Conservation (phyloP, 2,329 filamentous ascomycete genomes). For the Venturia effusa region DNA sequence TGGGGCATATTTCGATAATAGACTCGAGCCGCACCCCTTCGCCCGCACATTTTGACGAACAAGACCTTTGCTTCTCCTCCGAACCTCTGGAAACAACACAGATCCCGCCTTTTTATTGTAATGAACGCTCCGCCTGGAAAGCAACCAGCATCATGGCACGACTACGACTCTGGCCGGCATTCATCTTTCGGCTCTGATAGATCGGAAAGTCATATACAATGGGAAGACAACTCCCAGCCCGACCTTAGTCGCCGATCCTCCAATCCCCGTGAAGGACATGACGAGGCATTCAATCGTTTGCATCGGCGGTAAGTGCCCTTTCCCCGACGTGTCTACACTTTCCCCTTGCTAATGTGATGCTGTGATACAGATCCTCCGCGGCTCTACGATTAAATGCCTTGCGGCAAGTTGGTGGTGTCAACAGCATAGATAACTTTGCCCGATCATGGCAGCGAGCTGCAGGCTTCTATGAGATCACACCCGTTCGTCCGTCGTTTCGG, state of each 20-base stretch:
- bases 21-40: not conserved
- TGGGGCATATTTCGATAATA: conserved; percentile 1
- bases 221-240: conserved; percentile 21
- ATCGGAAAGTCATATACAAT: conserved; percentile 25
- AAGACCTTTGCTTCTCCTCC: not conserved
- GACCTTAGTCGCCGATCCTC: conserved; percentile 12
- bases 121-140: conserved; percentile 27
- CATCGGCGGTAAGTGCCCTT: conserved; percentile 16
- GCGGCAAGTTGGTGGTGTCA: conserved; percentile 74
- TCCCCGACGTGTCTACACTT: not conserved
- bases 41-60: not conserved
- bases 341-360: conserved; percentile 13
- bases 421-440: conserved; percentile 89
- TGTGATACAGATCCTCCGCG: conserved; percentile 31
- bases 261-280: conserved; percentile 11
- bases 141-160: conserved; percentile 35
- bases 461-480: conserved; percentile 77
- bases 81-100: not conserved
- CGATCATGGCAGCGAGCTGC: conserved; percentile 87
- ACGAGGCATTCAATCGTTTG: conserved; percentile 14
- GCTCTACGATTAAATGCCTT: conserved; percentile 39
- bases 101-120: not conserved
- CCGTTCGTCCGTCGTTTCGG: conserved; percentile 64
- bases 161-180: conserved; percentile 31
- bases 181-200: conserved; percentile 29